These are phyloP conservation scores for Globisporangium cederbergense DNA, from an alignment of 352 stramenopile genomes.

Conservation along the genomic window DNA sequence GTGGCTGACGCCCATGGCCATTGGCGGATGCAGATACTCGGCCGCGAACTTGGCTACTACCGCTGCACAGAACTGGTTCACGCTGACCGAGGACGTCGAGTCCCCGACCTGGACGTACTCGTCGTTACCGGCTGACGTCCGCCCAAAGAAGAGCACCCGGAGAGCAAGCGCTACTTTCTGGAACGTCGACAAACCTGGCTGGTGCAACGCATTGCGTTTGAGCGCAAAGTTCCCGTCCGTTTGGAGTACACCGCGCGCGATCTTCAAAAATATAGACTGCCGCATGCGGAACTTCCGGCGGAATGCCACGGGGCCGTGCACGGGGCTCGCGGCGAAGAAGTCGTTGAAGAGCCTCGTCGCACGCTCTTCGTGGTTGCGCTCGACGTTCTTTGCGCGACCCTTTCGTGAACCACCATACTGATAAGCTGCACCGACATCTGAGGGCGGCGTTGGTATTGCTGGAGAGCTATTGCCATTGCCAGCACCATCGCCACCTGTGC, in stretches of 20 bases:
- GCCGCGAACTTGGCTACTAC: not conserved
- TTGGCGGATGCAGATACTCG: not conserved
- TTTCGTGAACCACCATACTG: not conserved
- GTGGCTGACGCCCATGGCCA: not conserved
- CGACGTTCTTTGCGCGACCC: not conserved
- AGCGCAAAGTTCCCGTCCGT: not conserved
- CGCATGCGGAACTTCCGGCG: not conserved
- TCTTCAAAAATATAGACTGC: not conserved
- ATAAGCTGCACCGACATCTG: not conserved
- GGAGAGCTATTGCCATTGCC: not conserved
- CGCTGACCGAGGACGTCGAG: not conserved
- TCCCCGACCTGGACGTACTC: not conserved
- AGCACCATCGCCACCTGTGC: too few species aligned
- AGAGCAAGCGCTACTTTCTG: not conserved
- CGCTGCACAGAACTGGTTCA: not conserved
- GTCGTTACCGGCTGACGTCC: not conserved
- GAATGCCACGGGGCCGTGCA: not conserved
- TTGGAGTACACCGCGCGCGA: not conserved
- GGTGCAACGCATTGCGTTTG: not conserved
- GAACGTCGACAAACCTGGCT: not conserved
- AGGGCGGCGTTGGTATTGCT: not conserved
- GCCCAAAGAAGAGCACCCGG: not conserved
- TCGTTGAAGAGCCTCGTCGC: not conserved
- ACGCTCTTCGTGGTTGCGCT: not conserved
- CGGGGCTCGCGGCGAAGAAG: not conserved